Base-by-base conservation (phyloP, 805 yeast genomes). In the Suhomyces vadensis region DNA sequence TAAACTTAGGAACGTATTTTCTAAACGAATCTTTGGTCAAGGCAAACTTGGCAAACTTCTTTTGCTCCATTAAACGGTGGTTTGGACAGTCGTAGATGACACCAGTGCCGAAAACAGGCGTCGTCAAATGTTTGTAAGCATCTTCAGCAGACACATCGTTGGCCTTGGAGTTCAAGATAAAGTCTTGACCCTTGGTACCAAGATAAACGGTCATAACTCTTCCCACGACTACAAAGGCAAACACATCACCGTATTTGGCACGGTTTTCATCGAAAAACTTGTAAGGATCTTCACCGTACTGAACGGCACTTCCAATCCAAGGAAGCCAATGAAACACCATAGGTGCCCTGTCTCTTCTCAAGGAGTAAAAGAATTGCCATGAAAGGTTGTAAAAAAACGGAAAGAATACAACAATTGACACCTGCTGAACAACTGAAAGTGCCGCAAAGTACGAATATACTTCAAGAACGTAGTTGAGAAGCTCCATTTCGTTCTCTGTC, bases 101-200 rank as follows among this genome's bases (percentile, higher is more conserved):
- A 58, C 98, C 99, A 60, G 90, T 82, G 57, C 99, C 99, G 56
- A 94, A 94, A 11, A 90, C 97, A 10, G 99, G 99, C n/a, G 98
- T 92, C n/a, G 99, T 94, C 67, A 94, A 77, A 63, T 91, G 97
- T 50, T 84, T 77, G 72, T 94, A 94, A 31, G 97, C 98, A 39
- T 87, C 97, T 65, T 94, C 98, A 38, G 99, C 99, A 39, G 90
- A 83, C 19, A 91, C 98, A 56, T 89, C 96, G 23, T 83, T 79
- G 42, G 86, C 75, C 68, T 87, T 91, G 35, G 96, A 88, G 67
- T 94, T 94, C 55, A 94, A 81, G 37, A 92, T 89, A 63, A 94
- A 91, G 65, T 94, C 99, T 67, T 94, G 97, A 54, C 99, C 99
- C 69, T 87, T 87, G 56, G 98, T 97, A 39, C 98, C 99, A 57